phyloP scores from a whole-genome alignment of 768 basidiomycete species.

The Candolleomyces eurysporus region DNA sequence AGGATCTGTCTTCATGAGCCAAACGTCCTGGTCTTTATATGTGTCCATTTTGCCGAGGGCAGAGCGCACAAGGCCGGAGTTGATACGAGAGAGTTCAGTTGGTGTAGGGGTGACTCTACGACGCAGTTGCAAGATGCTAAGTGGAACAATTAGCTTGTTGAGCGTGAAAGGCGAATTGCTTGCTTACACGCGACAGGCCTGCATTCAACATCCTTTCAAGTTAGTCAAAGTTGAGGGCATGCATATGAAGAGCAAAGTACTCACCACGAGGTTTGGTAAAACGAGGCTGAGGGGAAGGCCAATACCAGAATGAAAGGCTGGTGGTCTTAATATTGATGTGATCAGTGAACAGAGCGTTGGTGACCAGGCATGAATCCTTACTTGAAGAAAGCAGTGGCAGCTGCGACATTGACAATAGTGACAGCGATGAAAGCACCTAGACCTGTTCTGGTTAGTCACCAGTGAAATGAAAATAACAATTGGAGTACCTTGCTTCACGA shows the following conservation, averaged over 20 bases:
- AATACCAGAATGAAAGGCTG: conserved; percentile 28
- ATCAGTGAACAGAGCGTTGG: neutral
- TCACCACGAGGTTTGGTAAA: conserved; percentile 35
- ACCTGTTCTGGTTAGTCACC: conserved; percentile 19
- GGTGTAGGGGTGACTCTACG: conserved; percentile 31
- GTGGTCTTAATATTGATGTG: conserved; percentile 20
- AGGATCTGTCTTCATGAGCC: conserved; percentile 7
- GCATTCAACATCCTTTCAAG: neutral
- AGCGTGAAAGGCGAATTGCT: neutral
- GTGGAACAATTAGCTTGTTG: neutral
- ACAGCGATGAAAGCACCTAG: conserved; percentile 31
- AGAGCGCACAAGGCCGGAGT: neutral
- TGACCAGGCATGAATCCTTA: conserved; percentile 12
- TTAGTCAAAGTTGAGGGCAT: neutral
- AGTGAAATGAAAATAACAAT: neutral
- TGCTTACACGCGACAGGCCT: conserved; percentile 38
- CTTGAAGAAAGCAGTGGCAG: conserved; percentile 34
- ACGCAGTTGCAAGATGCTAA: conserved; percentile 42
- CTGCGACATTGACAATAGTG: conserved; percentile 27
- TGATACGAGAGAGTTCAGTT: conserved; percentile 22
- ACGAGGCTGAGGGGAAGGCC: conserved; percentile 37
- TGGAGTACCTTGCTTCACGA: conserved; percentile 34
- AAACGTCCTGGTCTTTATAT: neutral
- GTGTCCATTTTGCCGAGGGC: neutral
- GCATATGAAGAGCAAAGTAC: conserved; percentile 1